Evolutionary conservation across 257 asterid species (phyloP).

Genomic region (Nicotiana attenuata): DNA sequence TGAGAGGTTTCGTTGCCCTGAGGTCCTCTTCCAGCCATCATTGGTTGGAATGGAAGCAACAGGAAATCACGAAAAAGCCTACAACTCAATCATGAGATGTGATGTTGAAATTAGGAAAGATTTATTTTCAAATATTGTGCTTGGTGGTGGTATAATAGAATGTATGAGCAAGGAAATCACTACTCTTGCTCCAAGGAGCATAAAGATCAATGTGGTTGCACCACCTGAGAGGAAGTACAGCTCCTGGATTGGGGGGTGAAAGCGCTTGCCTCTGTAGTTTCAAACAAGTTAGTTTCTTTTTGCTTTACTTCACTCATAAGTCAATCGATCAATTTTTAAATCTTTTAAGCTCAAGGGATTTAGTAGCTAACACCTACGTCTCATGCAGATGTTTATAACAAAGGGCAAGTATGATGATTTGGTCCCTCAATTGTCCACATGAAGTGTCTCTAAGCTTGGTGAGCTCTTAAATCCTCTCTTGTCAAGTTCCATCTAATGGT

Average conservation of each 20-base stretch:
- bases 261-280: no score
- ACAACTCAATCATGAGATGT: background rate
- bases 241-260: no score
- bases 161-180: no score
- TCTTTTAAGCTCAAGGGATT: background rate
- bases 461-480: background rate
- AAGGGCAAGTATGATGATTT: background rate
- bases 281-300: no score
- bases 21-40: slow-evolving; percentile 13
- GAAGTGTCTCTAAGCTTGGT: slow-evolving; percentile 1
- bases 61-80: slow-evolving; percentile 22
- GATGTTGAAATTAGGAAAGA: background rate
- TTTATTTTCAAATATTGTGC: background rate
- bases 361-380: background rate
- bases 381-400: background rate
- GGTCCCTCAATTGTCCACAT: background rate
- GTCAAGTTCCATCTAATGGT: background rate
- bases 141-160: background rate
- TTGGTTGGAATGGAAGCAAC: slow-evolving; percentile 15
- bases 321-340: background rate
- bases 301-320: background rate
- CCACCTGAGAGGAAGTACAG: no score
- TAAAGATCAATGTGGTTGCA: no score
- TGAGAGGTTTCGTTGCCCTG: slow-evolving; percentile 10
- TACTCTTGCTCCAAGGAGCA: no score